phyloP scores from a whole-genome alignment of 78 protist species.

The Mantamonas sphyraenae region DNA sequence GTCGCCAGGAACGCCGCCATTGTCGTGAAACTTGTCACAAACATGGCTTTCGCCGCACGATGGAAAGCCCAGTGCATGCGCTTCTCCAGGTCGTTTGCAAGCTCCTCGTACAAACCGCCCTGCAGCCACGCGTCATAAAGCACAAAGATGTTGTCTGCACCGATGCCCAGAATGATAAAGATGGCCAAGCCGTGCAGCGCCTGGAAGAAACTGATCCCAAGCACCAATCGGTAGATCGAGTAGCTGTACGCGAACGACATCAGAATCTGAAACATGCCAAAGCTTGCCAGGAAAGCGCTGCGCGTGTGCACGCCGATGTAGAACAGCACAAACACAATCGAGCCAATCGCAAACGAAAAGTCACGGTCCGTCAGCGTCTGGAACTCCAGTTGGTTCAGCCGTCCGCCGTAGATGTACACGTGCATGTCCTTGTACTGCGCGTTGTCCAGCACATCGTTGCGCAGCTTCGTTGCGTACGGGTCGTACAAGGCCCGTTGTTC shows the following conservation, averaged over 20 bases:
- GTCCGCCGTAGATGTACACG: too few species aligned
- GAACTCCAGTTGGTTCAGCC: too few species aligned
- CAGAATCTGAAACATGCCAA: constrained; percentile 28
- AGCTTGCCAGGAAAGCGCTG: constrained; percentile 12
- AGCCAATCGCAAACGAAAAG: too few species aligned
- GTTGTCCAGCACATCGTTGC: too few species aligned
- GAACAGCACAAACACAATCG: constrained; percentile 20
- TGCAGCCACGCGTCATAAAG: constrained; percentile 35
- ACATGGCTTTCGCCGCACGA: constrained; percentile 20
- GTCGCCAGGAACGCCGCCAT: constrained; percentile 19
- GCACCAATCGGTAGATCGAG: background rate
- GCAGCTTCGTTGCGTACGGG: too few species aligned
- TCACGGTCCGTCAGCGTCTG: too few species aligned
- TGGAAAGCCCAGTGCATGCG: constrained; percentile 27
- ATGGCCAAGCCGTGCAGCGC: constrained; percentile 5
- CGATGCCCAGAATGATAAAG: constrained; percentile 28
- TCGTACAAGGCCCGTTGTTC: too few species aligned
- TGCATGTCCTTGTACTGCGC: too few species aligned
- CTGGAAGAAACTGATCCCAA: constrained; percentile 7
- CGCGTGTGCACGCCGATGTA: constrained; percentile 18
- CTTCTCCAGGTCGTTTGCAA: background rate
- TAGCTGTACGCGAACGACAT: constrained; percentile 15
- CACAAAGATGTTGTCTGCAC: constrained; percentile 35
- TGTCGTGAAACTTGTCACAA: constrained; percentile 27
- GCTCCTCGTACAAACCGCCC: too few species aligned